phyloP scores from a whole-genome alignment of 1,284 basidiomycete species.

The Ceratobasidium papillatum region DNA sequence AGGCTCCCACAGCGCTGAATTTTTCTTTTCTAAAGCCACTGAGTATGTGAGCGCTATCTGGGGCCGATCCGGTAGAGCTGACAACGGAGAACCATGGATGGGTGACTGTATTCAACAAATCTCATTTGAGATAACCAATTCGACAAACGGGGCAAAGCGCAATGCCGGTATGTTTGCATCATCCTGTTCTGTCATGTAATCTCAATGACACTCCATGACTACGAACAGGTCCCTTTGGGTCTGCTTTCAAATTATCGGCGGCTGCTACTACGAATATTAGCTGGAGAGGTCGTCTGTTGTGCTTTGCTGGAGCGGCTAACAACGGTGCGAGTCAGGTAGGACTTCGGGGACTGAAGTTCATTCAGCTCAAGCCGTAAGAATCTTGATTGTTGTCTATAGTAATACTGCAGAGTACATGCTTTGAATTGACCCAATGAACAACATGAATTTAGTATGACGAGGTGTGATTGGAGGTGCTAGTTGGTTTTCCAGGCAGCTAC shows the following conservation, averaged over 20 bases:
- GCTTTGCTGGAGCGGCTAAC: not conserved
- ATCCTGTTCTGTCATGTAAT: not conserved
- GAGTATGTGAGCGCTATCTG: not conserved
- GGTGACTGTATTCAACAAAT: constrained; percentile 12
- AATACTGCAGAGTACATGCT: too few relatives aligned
- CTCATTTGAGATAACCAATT: not conserved
- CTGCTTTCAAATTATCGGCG: not conserved
- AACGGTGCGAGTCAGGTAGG: not conserved
- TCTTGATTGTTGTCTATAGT: too few relatives aligned
- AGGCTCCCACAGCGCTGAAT: not conserved
- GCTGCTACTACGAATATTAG: not conserved
- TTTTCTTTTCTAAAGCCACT: not conserved
- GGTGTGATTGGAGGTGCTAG: too few relatives aligned
- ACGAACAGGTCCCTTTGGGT: not conserved
- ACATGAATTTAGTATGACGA: too few relatives aligned
- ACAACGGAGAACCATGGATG: constrained; percentile 8
- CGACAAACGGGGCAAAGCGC: constrained; percentile 1
- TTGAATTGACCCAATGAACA: too few relatives aligned
- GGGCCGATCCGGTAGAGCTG: not conserved
- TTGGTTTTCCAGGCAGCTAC: too few relatives aligned
- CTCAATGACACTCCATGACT: not conserved
- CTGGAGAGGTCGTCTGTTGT: not conserved
- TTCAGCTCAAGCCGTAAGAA: not conserved
- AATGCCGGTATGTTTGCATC: not conserved
- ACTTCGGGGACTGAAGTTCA: not conserved